These are phyloP conservation scores for Yueomyces sp. DNA, from an alignment of 1,139 yeast genomes.

Conservation along the genomic window DNA sequence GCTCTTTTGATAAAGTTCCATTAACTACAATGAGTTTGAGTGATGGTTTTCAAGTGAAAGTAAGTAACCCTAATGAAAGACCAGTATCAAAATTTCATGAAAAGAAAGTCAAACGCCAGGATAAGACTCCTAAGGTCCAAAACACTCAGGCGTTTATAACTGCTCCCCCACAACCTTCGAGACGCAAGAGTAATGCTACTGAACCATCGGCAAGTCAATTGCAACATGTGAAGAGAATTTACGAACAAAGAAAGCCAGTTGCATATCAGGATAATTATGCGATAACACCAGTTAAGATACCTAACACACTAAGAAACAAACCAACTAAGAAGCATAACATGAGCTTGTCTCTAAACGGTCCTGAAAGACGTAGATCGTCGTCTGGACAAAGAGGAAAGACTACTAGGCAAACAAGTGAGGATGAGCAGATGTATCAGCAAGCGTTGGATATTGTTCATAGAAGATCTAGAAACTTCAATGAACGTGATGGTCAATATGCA, in stretches of 20 bases:
- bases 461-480: constrained; percentile 5
- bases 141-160: neutral
- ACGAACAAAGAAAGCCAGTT: neutral
- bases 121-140: no score
- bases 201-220: no score
- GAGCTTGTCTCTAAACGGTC: neutral
- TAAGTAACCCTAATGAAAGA: neutral
- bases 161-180: neutral
- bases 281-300: neutral
- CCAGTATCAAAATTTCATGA: neutral
- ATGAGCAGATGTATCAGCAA: constrained; percentile 25
- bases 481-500: constrained; percentile 1
- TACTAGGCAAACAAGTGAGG: constrained; percentile 4
- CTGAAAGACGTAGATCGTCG: neutral
- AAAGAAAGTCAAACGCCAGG: neutral
- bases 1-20: neutral
- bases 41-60: neutral
- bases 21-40: neutral
- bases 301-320: neutral
- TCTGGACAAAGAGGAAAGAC: neutral
- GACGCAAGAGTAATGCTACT: no score
- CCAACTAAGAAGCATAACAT: neutral
- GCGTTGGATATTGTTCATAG: constrained; percentile 25
- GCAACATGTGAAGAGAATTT: no score
- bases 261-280: neutral